Conservation (phyloP, 495 filamentous ascomycete species). For the Talaromyces borbonicus region DNA sequence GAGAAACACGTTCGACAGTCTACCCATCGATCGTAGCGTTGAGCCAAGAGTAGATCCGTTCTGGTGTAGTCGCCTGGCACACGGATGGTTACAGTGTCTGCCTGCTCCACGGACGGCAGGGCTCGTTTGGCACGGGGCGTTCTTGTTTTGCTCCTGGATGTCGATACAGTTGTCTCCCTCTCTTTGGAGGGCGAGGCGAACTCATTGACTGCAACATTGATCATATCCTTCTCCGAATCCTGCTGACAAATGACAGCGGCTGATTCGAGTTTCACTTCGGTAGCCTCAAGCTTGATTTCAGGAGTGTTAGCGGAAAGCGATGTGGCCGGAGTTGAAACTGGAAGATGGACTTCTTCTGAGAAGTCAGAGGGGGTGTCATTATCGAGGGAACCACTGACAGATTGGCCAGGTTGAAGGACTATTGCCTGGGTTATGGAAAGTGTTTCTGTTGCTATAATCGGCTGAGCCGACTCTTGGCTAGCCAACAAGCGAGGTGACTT, state of each 20-base stretch:
- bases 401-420: constrained; percentile 9
- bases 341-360: constrained; percentile 27
- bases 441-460: constrained; percentile 1
- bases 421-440: constrained; percentile 4
- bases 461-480: constrained; percentile 8
- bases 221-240: background rate
- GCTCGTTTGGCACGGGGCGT: background rate
- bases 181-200: background rate
- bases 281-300: constrained; percentile 20
- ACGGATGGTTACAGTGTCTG: constrained; percentile 30
- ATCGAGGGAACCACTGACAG: constrained; percentile 12
- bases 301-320: constrained; percentile 22
- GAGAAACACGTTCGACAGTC: constrained; percentile 71
- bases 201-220: background rate
- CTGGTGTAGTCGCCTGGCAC: constrained; percentile 71
- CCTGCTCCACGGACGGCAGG: constrained; percentile 34
- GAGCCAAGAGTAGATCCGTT: constrained; percentile 58
- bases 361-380: constrained; percentile 23
- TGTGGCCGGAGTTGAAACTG: constrained; percentile 28
- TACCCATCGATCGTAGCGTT: constrained; percentile 72
- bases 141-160: background rate
- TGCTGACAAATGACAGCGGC: background rate
- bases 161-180: background rate
- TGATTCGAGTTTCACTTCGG: constrained; percentile 6
- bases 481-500: background rate